Percentiles rank a stretch among this genome's conserved stretches.
Conservation (phyloP, 2,329 filamentous ascomycete species). For the Lasiodiplodia sp. region DNA sequence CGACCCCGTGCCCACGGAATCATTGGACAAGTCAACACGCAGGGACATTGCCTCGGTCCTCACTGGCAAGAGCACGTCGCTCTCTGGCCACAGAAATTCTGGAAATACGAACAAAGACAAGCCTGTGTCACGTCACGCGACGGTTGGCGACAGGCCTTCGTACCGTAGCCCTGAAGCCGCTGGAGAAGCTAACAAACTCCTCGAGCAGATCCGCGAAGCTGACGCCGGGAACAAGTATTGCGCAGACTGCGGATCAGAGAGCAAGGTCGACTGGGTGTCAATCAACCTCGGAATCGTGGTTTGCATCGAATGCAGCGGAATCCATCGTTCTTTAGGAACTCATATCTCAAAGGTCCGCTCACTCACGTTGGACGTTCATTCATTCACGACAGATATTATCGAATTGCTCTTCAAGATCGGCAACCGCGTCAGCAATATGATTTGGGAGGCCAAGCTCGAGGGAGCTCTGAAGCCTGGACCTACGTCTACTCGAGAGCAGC, state of each 20-base stretch:
- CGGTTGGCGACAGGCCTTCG: slow-evolving; percentile 84
- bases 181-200: slow-evolving; percentile 82
- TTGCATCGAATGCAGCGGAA: slow-evolving; percentile 97
- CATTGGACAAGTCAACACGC: slow-evolving; percentile 65
- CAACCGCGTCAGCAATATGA: slow-evolving; percentile 93
- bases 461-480: slow-evolving; percentile 74
- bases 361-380: slow-evolving; percentile 91
- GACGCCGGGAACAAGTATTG: slow-evolving; percentile 95
- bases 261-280: slow-evolving; percentile 98
- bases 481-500: slow-evolving; percentile 84
- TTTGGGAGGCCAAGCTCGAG: slow-evolving; percentile 91
- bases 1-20: slow-evolving; percentile 57
- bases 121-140: slow-evolving; percentile 82
- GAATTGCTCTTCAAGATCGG: slow-evolving; percentile 91
- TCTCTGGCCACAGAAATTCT: slow-evolving; percentile 63
- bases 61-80: slow-evolving; percentile 86
- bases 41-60: slow-evolving; percentile 92
- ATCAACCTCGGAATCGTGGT: slow-evolving; percentile 96
- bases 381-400: slow-evolving; percentile 96
- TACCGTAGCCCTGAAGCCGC: slow-evolving; percentile 74
- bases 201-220: slow-evolving; percentile 85
- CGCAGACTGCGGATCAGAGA: slow-evolving; percentile 89
- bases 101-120: slow-evolving; percentile 50
- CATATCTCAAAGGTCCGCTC: slow-evolving; percentile 98
- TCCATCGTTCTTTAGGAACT: slow-evolving; percentile 93